phyloP scores from a whole-genome alignment of 176 grass and related monocot genomes.

The Aechmea fasciata region DNA sequence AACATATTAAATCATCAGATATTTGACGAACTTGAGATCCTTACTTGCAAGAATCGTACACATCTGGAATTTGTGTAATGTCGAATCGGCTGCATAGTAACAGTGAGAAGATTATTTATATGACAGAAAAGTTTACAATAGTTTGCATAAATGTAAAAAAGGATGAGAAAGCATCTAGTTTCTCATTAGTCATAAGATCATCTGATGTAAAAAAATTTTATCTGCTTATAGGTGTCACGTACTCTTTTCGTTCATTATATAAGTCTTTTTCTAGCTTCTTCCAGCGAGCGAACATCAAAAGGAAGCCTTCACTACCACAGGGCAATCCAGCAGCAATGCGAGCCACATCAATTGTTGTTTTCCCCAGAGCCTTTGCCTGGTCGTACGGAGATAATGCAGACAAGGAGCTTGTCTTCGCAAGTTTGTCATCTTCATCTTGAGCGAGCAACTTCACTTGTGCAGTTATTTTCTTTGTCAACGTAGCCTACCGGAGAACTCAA shows the following conservation, averaged over 20 bases:
- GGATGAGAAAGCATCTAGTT: no score
- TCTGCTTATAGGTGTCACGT: constrained; percentile 6
- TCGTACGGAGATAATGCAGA: constrained; percentile 52
- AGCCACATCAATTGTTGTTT: constrained; percentile 69
- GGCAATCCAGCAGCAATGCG: constrained; percentile 77
- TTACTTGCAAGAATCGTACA: constrained; percentile 99
- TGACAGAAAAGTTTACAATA: background rate
- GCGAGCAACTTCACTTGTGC: constrained; percentile 88
- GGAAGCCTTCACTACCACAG: constrained; percentile 93
- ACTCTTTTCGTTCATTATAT: constrained; percentile 94
- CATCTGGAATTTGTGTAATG: constrained; percentile 84
- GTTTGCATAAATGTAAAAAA: no score
- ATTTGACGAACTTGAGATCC: background rate
- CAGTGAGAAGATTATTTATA: constrained; percentile 15
- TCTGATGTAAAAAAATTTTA: background rate
- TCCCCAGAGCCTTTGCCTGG: constrained; percentile 76
- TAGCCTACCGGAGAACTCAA: constrained; percentile 40
- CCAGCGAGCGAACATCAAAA: constrained; percentile 96
- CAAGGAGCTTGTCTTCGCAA: constrained; percentile 42
- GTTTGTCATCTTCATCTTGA: constrained; percentile 73
- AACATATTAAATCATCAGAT: background rate
- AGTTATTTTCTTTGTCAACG: constrained; percentile 76
- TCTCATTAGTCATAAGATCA: background rate
- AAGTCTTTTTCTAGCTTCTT: constrained; percentile 90
- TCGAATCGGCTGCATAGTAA: constrained; percentile 68